These are phyloP conservation scores for Pseudocercospora crystallina DNA, from an alignment of 2,329 filamentous ascomycete species.

Conservation along the genomic window DNA sequence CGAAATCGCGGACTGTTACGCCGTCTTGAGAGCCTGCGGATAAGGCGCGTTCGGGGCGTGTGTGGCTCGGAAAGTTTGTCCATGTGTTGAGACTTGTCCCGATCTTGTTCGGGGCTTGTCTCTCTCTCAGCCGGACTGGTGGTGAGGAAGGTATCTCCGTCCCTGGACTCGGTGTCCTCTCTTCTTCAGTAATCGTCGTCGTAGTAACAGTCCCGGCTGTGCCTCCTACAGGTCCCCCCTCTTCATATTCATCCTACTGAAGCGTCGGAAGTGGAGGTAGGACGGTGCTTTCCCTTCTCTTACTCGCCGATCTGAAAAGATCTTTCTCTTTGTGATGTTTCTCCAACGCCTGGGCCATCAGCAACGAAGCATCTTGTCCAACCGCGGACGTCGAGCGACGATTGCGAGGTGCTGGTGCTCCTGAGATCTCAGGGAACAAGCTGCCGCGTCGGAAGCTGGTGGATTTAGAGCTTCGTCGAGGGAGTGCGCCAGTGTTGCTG, in stretches of 20 bases:
- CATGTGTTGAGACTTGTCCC: constrained; percentile 38
- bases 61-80: constrained; percentile 49
- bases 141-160: no score
- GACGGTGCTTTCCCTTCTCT: constrained; percentile 7
- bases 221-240: no score
- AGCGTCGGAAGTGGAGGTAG: background rate
- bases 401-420: no score
- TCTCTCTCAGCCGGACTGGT: no score
- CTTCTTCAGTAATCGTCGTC: no score
- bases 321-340: constrained; percentile 13
- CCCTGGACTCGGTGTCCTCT: no score
- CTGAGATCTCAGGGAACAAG: no score
- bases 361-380: constrained; percentile 11
- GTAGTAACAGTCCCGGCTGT: no score
- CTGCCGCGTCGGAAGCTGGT: no score
- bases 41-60: constrained; percentile 40
- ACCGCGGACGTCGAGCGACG: constrained; percentile 4
- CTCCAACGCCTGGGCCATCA: constrained; percentile 11
- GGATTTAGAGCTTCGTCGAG: no score
- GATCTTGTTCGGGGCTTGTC: constrained; percentile 12
- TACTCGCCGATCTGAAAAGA: constrained; percentile 10
- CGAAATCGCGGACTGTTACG: constrained; percentile 32
- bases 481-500: no score
- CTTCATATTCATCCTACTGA: no score
- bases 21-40: constrained; percentile 41